phyloP scores from a whole-genome alignment of 2,329 filamentous ascomycete species.

The Metarhizium humberi region DNA sequence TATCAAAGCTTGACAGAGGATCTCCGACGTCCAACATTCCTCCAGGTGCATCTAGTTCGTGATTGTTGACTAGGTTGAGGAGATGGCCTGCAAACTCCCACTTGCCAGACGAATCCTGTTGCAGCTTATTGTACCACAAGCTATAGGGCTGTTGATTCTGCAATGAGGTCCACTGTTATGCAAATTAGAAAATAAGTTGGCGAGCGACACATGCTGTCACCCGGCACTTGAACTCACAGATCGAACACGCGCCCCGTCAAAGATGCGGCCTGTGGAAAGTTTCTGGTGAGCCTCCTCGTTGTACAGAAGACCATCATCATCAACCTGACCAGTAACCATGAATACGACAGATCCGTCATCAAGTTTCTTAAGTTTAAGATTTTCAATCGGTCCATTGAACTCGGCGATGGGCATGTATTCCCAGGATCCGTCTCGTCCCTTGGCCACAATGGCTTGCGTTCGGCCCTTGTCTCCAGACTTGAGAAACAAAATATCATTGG shows the following conservation, averaged over 20 bases:
- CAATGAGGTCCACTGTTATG: constrained; percentile 22
- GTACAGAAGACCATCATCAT: constrained; percentile 20
- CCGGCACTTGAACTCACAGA: constrained; percentile 16
- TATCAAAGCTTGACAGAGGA: constrained; percentile 19
- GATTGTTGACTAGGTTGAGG: constrained; percentile 21
- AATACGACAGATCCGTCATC: constrained; percentile 25
- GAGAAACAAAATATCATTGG: constrained; percentile 7
- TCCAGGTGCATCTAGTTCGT: constrained; percentile 22
- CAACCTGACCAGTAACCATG: constrained; percentile 23
- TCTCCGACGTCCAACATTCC: constrained; percentile 17
- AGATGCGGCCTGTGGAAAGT: constrained; percentile 21
- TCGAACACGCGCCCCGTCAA: constrained; percentile 23
- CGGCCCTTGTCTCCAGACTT: constrained; percentile 17
- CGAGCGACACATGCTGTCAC: background rate
- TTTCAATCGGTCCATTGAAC: constrained; percentile 22
- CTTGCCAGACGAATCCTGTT: constrained; percentile 11
- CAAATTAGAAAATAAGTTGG: background rate
- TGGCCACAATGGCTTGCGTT: constrained; percentile 22
- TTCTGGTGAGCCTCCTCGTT: constrained; percentile 18
- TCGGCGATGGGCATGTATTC: constrained; percentile 18
- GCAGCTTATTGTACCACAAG: constrained; percentile 30
- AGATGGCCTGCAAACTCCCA: constrained; percentile 22
- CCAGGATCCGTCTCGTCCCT: constrained; percentile 11
- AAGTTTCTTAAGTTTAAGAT: constrained; percentile 24
- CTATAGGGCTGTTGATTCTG: constrained; percentile 20